A percentile compares a stretch with the other conserved stretches of the same genome.
phyloP scores from a whole-genome alignment of 2,329 filamentous ascomycete species.

The Moelleriella libera region DNA sequence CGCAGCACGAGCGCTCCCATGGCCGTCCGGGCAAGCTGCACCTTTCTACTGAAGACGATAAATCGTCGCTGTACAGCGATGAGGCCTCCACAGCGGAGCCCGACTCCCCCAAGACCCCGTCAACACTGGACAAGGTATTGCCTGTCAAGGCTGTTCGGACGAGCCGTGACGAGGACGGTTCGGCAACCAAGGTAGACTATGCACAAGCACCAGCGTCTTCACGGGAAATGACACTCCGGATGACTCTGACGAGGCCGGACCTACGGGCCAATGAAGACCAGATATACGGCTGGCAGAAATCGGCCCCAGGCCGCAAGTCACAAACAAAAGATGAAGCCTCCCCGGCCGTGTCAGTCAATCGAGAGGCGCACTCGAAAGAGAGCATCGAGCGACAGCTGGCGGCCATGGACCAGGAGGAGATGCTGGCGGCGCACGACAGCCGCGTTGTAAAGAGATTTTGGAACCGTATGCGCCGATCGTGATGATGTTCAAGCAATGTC shows the following conservation, averaged over 20 bases:
- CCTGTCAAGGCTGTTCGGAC: constrained; percentile 12
- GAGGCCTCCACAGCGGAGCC: constrained; percentile 40
- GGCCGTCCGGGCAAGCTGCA: constrained; percentile 35
- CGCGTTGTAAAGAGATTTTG: constrained; percentile 49
- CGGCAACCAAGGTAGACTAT: constrained; percentile 23
- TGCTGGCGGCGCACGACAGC: constrained; percentile 22
- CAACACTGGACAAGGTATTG: constrained; percentile 26
- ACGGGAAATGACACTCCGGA: constrained; percentile 86
- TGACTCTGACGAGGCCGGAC: constrained; percentile 87
- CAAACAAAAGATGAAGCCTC: constrained; percentile 18
- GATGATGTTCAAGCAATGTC: neutral
- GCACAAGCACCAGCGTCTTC: constrained; percentile 40
- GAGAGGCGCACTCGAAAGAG: constrained; percentile 28
- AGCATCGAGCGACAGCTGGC: constrained; percentile 39
- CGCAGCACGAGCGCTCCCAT: constrained; percentile 13
- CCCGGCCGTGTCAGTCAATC: constrained; percentile 14
- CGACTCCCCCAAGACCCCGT: constrained; percentile 45
- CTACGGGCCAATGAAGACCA: constrained; percentile 61
- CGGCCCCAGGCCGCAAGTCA: constrained; percentile 27
- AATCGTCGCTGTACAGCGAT: constrained; percentile 39
- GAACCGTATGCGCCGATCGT: constrained; percentile 41
- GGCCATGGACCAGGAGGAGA: constrained; percentile 35
- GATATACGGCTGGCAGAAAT: constrained; percentile 53
- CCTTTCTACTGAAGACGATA: constrained; percentile 45
- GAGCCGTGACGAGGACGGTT: constrained; percentile 11